Evolutionary conservation across 169 alveolate species (phyloP).

Genomic region (Fabrea salina): DNA sequence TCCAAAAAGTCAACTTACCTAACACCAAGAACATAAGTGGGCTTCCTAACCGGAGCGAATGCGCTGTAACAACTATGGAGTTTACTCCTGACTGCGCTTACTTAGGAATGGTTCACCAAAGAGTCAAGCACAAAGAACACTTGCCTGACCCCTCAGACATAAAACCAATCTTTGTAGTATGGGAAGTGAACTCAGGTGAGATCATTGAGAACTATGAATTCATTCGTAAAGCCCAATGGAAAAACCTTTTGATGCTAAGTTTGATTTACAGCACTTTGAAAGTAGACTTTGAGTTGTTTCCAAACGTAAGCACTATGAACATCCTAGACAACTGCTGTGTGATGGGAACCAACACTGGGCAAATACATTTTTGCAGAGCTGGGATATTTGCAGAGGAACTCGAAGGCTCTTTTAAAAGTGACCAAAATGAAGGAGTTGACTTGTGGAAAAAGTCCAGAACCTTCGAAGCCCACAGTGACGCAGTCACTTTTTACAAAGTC

Average conservation of each 20-base stretch:
- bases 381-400: background rate
- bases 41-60: conserved; percentile 15
- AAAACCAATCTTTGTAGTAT: conserved; percentile 6
- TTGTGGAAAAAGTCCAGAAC: background rate
- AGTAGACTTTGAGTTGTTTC: background rate
- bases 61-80: conserved; percentile 13
- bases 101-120: background rate
- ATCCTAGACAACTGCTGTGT: background rate
- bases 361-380: background rate
- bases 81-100: background rate
- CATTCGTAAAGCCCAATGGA: background rate
- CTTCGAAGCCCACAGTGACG: background rate
- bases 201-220: background rate
- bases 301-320: background rate
- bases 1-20: background rate
- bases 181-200: background rate
- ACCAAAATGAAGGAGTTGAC: background rate
- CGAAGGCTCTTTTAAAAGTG: background rate
- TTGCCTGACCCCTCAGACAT: background rate
- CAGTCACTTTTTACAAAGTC: background rate
- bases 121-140: background rate
- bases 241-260: background rate
- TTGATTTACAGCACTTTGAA: background rate
- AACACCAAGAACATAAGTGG: conserved; percentile 4
- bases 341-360: background rate